Evolutionary conservation across 2,329 filamentous ascomycete species (phyloP), one percentile per base, ranked within the genome.

Genomic region (Aureobasidium sp.): DNA sequence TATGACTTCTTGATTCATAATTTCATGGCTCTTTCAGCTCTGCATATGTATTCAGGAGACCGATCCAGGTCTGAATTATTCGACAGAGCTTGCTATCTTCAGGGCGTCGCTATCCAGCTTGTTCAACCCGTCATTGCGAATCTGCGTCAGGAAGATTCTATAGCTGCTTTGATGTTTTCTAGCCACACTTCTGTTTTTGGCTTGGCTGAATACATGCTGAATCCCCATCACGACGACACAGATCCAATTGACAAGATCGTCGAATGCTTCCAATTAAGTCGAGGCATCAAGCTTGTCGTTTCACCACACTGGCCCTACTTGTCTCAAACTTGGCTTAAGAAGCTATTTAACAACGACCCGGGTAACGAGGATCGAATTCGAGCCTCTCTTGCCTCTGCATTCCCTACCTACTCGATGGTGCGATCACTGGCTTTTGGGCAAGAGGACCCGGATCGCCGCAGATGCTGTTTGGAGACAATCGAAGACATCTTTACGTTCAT

Each of bases 11-110:
- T 67, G 12, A 60, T 66, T 12, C 66, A 67, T 13, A 57, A 65
- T 9, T 61, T 65, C 17, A 59, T 69, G 39, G 67, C 67, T 32
- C 47, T 68, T 8, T 67, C 67, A 5, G 67, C 67, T 13, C 48
- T 68, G 5, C 67, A 69, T 44, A 26, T 68, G 10, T 61, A 63
- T 4, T 36, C 55, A 15, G 34, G 17, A 4, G 3, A 52, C 5
- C 55, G 59, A 1, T 26, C 39, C 0, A 43, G 63, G 26, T 24
- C 52, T 5, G 62, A 63, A n/a, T 44, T 62, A 12, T 66, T 65
- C 13, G 43, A 56, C 6, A 34, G 63, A 27, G 65, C 65, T 9
- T 65, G 59, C 17, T 60, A 59, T 12, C 63, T 63, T 2, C 61
- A 66, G 26, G 51, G 46, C 9, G 53, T 60, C 17, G 61, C 65